These are phyloP conservation scores for Suillus subluteus DNA, from an alignment of 768 basidiomycete genomes.

Conservation along the genomic window DNA sequence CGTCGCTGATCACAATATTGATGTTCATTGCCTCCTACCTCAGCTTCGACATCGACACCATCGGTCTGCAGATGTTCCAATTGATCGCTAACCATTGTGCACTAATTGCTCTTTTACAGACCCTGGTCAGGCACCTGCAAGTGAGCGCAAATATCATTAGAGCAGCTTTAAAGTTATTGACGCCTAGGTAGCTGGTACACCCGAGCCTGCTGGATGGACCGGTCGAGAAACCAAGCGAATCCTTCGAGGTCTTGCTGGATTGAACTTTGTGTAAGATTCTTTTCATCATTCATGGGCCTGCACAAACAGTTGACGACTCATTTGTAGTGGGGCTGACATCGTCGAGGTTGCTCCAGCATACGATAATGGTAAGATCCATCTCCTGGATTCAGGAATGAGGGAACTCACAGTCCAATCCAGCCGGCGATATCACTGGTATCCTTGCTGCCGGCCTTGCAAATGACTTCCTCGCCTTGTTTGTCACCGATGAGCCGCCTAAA, in stretches of 20 bases:
- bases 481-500: constrained; percentile 45
- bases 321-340: constrained; percentile 64
- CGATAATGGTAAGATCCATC: constrained; percentile 56
- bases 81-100: background rate
- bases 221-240: constrained; percentile 75
- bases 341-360: constrained; percentile 80
- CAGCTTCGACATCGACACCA: constrained; percentile 75
- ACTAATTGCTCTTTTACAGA: constrained; percentile 38
- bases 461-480: constrained; percentile 67
- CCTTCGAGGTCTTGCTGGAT: constrained; percentile 68
- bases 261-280: constrained; percentile 69
- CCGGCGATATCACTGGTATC: constrained; percentile 64
- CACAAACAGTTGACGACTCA: background rate
- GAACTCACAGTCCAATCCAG: constrained; percentile 32
- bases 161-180: background rate
- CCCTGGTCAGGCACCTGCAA: constrained; percentile 73
- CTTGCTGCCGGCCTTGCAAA: constrained; percentile 71
- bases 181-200: constrained; percentile 61
- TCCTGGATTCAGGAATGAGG: background rate
- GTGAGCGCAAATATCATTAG: constrained; percentile 38
- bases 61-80: constrained; percentile 44
- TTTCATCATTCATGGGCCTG: background rate
- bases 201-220: constrained; percentile 80
- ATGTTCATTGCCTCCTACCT: background rate
- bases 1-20: background rate